phyloP scores from a whole-genome alignment of 768 basidiomycete genomes.

The Leccinum uliginosum region DNA sequence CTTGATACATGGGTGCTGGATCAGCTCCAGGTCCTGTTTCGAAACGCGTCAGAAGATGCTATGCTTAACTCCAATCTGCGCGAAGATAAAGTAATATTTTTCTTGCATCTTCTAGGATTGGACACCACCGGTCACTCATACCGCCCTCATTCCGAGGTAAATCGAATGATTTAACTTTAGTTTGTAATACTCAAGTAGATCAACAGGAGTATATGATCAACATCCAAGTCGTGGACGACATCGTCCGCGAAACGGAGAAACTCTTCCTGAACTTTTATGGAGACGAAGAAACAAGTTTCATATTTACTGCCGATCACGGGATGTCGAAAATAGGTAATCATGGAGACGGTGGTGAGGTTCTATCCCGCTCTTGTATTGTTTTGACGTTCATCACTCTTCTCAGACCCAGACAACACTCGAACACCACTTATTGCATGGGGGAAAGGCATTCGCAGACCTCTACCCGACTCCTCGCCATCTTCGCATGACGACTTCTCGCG shows the following conservation, averaged over 20 bases:
- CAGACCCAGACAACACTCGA: constrained; percentile 84
- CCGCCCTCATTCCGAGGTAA: constrained; percentile 71
- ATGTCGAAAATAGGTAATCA: constrained; percentile 89
- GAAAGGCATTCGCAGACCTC: constrained; percentile 66
- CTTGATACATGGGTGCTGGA: constrained; percentile 80
- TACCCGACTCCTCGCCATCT: constrained; percentile 47
- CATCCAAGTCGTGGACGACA: constrained; percentile 71
- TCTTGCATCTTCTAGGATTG: constrained; percentile 77
- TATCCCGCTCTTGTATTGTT: not conserved
- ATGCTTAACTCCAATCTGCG: constrained; percentile 48
- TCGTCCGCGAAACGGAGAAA: constrained; percentile 62
- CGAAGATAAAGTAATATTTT: constrained; percentile 65
- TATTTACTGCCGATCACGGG: constrained; percentile 88
- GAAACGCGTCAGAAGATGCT: constrained; percentile 55
- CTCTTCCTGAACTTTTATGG: constrained; percentile 61
- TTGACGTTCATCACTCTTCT: constrained; percentile 2
- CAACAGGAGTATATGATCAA: constrained; percentile 83
- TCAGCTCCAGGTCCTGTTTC: constrained; percentile 56
- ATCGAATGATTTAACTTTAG: not conserved
- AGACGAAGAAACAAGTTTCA: constrained; percentile 65
- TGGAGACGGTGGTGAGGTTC: constrained; percentile 70
- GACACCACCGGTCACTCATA: constrained; percentile 89
- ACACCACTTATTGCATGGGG: constrained; percentile 87
- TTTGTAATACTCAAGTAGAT: not conserved
- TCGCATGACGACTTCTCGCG: constrained; percentile 70